These are phyloP conservation scores for Aspergillus awamori DNA, from an alignment of 2,329 filamentous ascomycete species.

Conservation along the genomic window DNA sequence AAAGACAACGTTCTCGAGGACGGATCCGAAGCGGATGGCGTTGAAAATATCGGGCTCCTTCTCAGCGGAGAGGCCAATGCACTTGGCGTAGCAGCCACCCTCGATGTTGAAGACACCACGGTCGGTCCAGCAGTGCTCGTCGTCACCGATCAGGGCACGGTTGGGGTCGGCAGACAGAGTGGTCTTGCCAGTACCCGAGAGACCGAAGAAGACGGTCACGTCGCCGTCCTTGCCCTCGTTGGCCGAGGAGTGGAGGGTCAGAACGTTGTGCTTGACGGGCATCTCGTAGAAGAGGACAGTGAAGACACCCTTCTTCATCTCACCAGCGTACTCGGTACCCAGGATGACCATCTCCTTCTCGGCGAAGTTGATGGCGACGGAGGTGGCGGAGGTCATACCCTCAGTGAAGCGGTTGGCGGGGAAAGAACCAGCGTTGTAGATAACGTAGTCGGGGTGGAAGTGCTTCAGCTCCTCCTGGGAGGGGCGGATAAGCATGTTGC, in stretches of 20 bases:
- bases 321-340: conserved; percentile 96
- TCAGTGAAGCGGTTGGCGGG: conserved; percentile 97
- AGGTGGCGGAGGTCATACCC: conserved; percentile 98
- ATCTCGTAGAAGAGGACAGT: conserved; percentile 99
- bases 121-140: conserved; percentile 99
- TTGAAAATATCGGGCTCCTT: conserved; percentile 98
- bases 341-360: conserved; percentile 99
- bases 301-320: conserved; percentile 99
- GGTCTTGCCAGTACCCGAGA: conserved; percentile 98
- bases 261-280: conserved; percentile 98
- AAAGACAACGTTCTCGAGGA: conserved; percentile 98
- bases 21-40: conserved; percentile 94
- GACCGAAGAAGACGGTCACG: conserved; percentile 98
- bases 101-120: conserved; percentile 99
- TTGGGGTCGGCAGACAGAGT: conserved; percentile 96
- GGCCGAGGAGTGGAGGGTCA: conserved; percentile 97
- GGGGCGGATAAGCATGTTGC: conserved; percentile 99
- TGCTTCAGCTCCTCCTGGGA: conserved; percentile 86
- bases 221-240: conserved; percentile 95
- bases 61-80: conserved; percentile 93
- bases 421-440: conserved; percentile 99
- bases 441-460: conserved; percentile 99
- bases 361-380: conserved; percentile 97
- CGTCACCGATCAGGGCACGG: conserved; percentile 93
- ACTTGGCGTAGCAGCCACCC: conserved; percentile 99